phyloP scores from a whole-genome alignment of 192 early-diverging fungal species.

The Chytriomyces hyalinus region DNA sequence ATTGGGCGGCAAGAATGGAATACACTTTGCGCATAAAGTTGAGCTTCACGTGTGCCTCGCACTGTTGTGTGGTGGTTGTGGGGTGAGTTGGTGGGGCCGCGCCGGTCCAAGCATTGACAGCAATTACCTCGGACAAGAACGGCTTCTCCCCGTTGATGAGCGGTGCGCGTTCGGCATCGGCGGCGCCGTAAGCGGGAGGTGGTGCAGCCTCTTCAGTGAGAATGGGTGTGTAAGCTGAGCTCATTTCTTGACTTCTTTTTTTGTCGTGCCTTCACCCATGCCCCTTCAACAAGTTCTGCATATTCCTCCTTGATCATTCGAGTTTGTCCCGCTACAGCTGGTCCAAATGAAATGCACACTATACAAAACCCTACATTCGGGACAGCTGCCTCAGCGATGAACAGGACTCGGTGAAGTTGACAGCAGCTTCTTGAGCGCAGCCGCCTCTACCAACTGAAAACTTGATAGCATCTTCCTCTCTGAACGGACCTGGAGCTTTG shows the following conservation, averaged over 20 bases:
- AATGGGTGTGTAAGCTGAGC: background rate
- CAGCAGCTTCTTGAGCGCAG: too few species aligned
- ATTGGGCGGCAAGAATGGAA: conserved; percentile 65
- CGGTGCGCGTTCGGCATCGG: background rate
- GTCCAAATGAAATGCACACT: too few species aligned
- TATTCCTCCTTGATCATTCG: too few species aligned
- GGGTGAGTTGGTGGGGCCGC: background rate
- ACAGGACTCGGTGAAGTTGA: too few species aligned
- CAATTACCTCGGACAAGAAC: background rate
- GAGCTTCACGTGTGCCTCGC: background rate
- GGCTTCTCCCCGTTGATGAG: background rate
- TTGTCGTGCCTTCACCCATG: too few species aligned
- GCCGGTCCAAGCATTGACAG: background rate
- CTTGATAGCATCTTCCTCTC: conserved; percentile 28
- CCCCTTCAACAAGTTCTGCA: too few species aligned
- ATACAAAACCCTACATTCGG: too few species aligned
- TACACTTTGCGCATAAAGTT: conserved; percentile 37
- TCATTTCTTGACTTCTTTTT: background rate
- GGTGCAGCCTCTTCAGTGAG: background rate
- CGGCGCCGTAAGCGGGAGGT: background rate
- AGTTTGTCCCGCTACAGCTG: too few species aligned
- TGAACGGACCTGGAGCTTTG: conserved; percentile 53
- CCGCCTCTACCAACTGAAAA: background rate
- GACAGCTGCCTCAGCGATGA: too few species aligned
- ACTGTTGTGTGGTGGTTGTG: background rate